Conservation (phyloP, 2,329 filamentous ascomycete genomes). For the Fragosphaeria purpurea region DNA sequence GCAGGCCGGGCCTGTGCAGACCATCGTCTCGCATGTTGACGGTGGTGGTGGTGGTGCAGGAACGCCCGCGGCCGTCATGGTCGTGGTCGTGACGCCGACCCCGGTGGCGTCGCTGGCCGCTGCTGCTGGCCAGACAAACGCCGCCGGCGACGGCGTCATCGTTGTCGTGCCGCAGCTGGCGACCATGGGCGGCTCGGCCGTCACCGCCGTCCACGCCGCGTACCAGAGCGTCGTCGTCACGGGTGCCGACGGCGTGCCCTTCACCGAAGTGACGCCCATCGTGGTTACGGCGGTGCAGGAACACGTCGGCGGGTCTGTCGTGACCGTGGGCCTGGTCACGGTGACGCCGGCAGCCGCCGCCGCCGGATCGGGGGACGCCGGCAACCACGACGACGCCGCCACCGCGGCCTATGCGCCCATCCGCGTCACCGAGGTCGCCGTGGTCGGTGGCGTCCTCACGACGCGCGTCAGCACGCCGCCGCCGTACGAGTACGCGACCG, state of each 20-base stretch:
- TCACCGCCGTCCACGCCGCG: not conserved
- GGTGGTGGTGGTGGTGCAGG: too few species aligned
- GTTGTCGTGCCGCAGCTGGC: slow-evolving; percentile 1
- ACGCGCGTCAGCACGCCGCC: slow-evolving; percentile 14
- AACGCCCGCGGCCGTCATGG: not conserved
- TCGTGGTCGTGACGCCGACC: slow-evolving; percentile 4
- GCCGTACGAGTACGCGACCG: slow-evolving; percentile 17
- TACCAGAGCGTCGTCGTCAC: not conserved
- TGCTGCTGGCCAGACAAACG: too few species aligned
- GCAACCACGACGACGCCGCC: not conserved
- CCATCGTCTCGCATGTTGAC: slow-evolving; percentile 6
- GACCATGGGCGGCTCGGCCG: slow-evolving; percentile 11
- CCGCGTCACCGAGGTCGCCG: slow-evolving; percentile 10
- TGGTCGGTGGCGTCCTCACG: slow-evolving; percentile 10
- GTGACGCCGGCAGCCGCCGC: slow-evolving; percentile 1
- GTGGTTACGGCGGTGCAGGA: slow-evolving; percentile 13
- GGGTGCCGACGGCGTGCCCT: not conserved
- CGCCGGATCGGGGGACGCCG: too few species aligned
- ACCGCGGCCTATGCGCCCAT: slow-evolving; percentile 8
- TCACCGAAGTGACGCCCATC: slow-evolving; percentile 1
- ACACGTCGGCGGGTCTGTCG: not conserved
- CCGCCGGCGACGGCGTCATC: not conserved
- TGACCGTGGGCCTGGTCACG: slow-evolving; percentile 6
- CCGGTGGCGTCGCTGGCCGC: not conserved
- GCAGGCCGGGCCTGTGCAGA: slow-evolving; percentile 7